Evolutionary conservation across 768 basidiomycete species (phyloP), one percentile per base, ranked within the genome.

Genomic region (Tylopilus sp.): DNA sequence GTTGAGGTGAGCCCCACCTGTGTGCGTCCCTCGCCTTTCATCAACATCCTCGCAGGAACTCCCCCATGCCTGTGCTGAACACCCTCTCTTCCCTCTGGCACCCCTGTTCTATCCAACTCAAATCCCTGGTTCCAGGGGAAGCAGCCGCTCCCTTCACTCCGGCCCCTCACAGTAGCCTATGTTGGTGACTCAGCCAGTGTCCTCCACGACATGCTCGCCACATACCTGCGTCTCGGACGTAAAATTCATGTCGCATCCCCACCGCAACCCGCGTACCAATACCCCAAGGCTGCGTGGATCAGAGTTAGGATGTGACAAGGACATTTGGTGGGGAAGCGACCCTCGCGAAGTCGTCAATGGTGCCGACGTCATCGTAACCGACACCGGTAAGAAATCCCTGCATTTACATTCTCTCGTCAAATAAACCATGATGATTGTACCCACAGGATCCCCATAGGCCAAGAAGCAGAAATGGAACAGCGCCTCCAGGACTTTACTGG

Each of bases 51-150:
- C n/a, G 25, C 64, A 97, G 95, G 91, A 92, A 76, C 78, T 99
- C 94, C 0, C 85, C 88, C 2, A 92, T 97, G 3, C 97, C 97
- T 3, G 92, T 99, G 17, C 78, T 98, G 67, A 99, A 98, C 68
- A 96, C 97, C 6, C 85, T 99, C 19, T 97, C 93, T 3, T 89
- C 88, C 17, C 81, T 94, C 40, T 99, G 92, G 87, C 97, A 99
- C 66, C 97, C 97, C 3, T 80, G 9, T 88, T 89, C 60, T 70
- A 67, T 10, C 64, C 74, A 1, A 53, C 58, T 1, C 56, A 63
- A 19, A 47, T 51, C 1, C 30, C 56, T 9, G 30, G 53, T 14
- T 47, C 56, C 16, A 61, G 60, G 36, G 47, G 56, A 61, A 48
- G 45, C 59, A 61, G 62, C 57, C 66, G 22, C 74, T 87, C 2